phyloP scores from a whole-genome alignment of 768 basidiomycete species.

The Lepiota venenata region DNA sequence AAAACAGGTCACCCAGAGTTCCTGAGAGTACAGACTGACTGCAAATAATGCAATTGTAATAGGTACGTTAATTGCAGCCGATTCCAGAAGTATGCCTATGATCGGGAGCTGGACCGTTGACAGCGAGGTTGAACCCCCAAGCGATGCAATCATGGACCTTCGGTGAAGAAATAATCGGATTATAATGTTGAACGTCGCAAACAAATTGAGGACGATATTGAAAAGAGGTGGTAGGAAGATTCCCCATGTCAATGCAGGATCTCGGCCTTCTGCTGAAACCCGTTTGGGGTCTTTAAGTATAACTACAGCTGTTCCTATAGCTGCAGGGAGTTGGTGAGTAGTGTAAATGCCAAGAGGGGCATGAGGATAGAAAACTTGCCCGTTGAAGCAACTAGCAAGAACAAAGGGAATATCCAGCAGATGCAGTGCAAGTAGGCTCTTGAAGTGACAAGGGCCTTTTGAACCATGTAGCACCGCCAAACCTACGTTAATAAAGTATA shows the following conservation, averaged over 20 bases:
- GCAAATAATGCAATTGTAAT: neutral
- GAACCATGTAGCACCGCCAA: constrained; percentile 9
- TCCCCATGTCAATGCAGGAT: neutral
- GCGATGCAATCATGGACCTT: neutral
- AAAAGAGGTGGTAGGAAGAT: neutral
- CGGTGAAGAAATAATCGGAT: constrained; percentile 3
- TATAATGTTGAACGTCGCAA: neutral
- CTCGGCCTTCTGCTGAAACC: neutral
- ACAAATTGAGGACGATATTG: constrained; percentile 4
- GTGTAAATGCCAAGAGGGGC: no score
- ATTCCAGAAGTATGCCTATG: neutral
- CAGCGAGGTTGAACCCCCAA: neutral
- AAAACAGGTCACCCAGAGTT: neutral
- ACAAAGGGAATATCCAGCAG: neutral
- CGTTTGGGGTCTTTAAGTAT: neutral
- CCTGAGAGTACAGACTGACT: neutral
- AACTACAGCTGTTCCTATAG: neutral
- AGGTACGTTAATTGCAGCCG: neutral
- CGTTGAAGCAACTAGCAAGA: neutral
- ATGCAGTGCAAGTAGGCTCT: neutral
- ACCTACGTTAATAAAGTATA: neutral
- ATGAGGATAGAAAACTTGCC: neutral
- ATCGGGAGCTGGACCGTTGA: neutral
- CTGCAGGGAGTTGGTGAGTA: neutral
- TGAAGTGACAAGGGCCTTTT: neutral